A percentile compares a stretch with the other conserved stretches of the same genome.
Conservation (phyloP, 768 basidiomycete species). For the Pisolithus albus region DNA sequence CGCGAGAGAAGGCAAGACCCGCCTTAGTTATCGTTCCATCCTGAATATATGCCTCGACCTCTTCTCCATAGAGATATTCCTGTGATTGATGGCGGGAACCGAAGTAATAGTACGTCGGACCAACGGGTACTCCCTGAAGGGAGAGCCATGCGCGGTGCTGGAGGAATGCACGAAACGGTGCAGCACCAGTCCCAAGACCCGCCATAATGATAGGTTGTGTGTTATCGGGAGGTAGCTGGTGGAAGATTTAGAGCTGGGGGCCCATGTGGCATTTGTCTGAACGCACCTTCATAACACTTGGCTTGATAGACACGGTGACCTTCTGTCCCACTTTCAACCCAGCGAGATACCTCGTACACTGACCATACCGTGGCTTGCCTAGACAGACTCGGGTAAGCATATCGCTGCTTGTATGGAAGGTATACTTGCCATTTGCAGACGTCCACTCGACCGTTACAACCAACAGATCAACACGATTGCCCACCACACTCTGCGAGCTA, state of each 20-base stretch:
- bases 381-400: conserved; percentile 3
- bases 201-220: conserved; percentile 96
- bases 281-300: conserved; percentile 95
- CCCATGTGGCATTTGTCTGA: neutral
- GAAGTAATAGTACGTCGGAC: conserved; percentile 97
- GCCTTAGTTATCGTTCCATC: conserved; percentile 82
- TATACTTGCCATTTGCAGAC: conserved; percentile 65
- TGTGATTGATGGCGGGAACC: conserved; percentile 92
- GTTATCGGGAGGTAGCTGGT: conserved; percentile 73
- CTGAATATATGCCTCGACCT: conserved; percentile 88
- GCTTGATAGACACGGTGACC: conserved; percentile 96
- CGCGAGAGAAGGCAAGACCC: conserved; percentile 95
- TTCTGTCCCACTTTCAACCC: conserved; percentile 79
- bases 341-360: conserved; percentile 93
- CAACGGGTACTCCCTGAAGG: conserved; percentile 70
- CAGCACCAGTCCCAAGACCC: conserved; percentile 95
- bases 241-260: conserved; percentile 7
- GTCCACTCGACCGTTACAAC: conserved; percentile 97
- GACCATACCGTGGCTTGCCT: conserved; percentile 81
- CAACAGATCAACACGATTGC: conserved; percentile 87
- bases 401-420: neutral
- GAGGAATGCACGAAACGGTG: conserved; percentile 98
- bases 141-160: conserved; percentile 87
- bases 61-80: conserved; percentile 95
- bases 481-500: conserved; percentile 90